Percentiles rank a stretch among this genome's conserved stretches.
Conservation (phyloP, 768 basidiomycete genomes). For the Trichaptum fuscoviolaceum region DNA sequence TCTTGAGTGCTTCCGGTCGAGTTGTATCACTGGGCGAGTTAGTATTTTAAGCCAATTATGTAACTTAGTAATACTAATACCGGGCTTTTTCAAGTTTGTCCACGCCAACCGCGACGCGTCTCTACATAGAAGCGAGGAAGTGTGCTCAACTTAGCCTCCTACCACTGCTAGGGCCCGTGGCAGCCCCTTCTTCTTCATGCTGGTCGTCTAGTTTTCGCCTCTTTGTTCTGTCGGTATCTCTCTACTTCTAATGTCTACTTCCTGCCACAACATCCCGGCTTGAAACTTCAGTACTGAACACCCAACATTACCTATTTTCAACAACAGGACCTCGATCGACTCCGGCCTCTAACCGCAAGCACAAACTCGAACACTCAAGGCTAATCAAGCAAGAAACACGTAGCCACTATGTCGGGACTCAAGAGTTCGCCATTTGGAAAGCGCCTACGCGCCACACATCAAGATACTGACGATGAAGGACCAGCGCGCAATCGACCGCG, state of each 20-base stretch:
- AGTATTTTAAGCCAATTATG: background rate
- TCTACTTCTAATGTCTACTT: background rate
- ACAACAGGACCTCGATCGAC: background rate
- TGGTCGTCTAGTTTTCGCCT: background rate
- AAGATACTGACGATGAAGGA: slow-evolving; percentile 52
- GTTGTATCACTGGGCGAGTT: too few relatives aligned
- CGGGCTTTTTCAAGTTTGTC: background rate
- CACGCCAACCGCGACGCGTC: background rate
- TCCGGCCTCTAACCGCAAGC: background rate
- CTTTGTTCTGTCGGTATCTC: background rate
- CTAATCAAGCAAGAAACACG: background rate
- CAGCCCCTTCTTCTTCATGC: background rate
- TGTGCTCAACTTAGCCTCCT: background rate
- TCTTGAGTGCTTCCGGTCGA: too few relatives aligned
- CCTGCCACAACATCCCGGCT: background rate
- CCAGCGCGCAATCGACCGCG: slow-evolving; percentile 48
- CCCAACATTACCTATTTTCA: background rate
- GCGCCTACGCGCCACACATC: slow-evolving; percentile 67
- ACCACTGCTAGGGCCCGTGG: background rate
- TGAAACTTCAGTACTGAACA: background rate
- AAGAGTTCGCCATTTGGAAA: slow-evolving; percentile 85
- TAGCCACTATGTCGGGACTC: slow-evolving; percentile 55
- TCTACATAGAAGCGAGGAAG: background rate
- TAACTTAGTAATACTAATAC: background rate
- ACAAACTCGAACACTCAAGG: background rate